These are phyloP conservation scores for Fusarium floridanum DNA, from an alignment of 2,329 filamentous ascomycete species.

Conservation along the genomic window DNA sequence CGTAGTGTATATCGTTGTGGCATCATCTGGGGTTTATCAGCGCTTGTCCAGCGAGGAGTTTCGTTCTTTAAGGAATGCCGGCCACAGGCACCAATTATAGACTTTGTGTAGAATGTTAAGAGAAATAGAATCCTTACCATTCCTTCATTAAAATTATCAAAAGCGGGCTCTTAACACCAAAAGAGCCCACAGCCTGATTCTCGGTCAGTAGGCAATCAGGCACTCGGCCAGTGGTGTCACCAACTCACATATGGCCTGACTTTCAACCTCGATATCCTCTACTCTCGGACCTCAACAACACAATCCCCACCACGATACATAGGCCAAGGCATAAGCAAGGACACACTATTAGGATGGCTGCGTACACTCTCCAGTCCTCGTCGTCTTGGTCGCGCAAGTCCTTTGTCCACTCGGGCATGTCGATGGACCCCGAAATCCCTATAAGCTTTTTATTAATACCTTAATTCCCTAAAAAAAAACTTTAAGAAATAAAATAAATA, in stretches of 20 bases:
- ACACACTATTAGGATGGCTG: conserved; percentile 2
- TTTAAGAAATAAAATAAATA: too few relatives aligned
- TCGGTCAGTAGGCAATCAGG: background rate
- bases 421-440: conserved; percentile 15
- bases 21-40: background rate
- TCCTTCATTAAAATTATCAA: background rate
- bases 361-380: conserved; percentile 14
- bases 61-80: background rate
- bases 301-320: conserved; percentile 1
- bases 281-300: background rate
- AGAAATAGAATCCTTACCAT: background rate
- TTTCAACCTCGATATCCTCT: background rate
- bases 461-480: too few relatives aligned
- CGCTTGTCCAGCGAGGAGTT: background rate
- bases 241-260: background rate
- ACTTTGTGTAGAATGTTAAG: background rate
- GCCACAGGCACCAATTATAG: background rate
- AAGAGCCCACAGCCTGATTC: background rate
- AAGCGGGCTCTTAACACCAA: background rate
- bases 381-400: conserved; percentile 10
- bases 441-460: too few relatives aligned
- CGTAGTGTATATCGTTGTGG: background rate
- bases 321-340: background rate
- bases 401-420: conserved; percentile 31
- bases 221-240: background rate